Conservation (phyloP, 2,329 filamentous ascomycete species). For the Colletotrichum euphorbiae region DNA sequence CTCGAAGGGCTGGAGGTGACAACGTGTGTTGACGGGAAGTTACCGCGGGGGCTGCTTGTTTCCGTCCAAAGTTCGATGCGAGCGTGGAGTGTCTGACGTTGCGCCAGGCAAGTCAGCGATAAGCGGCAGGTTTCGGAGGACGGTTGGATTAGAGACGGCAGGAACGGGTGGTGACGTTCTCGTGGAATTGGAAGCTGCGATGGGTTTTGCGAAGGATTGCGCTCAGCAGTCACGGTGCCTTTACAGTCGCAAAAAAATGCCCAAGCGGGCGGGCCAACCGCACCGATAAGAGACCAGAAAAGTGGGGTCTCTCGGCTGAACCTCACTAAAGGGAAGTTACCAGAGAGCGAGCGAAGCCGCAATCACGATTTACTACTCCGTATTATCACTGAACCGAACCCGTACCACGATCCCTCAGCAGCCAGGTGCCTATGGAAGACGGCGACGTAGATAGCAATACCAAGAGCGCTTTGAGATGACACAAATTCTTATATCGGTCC, state of each 20-base stretch:
- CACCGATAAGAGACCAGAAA: constrained; percentile 20
- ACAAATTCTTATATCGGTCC: too few species aligned
- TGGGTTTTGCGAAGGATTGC: constrained; percentile 38
- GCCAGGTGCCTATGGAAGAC: too few species aligned
- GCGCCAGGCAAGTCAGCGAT: constrained; percentile 53
- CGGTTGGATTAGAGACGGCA: constrained; percentile 3
- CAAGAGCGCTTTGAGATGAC: too few species aligned
- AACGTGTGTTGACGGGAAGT: constrained; percentile 38
- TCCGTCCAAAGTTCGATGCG: constrained; percentile 29
- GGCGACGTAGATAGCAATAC: too few species aligned
- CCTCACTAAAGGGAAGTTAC: not conserved
- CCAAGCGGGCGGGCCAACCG: constrained; percentile 39
- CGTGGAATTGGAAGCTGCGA: constrained; percentile 38
- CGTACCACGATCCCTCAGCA: too few species aligned
- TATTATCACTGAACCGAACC: too few species aligned
- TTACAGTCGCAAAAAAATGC: constrained; percentile 42
- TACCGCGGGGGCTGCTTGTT: constrained; percentile 45
- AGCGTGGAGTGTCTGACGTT: constrained; percentile 45
- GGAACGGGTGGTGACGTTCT: constrained; percentile 30
- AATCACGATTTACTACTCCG: too few species aligned
- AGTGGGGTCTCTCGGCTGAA: constrained; percentile 14
- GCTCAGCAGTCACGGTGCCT: constrained; percentile 25
- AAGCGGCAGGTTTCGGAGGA: constrained; percentile 25
- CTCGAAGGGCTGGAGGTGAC: constrained; percentile 28
- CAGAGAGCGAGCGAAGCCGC: too few species aligned